These are phyloP conservation scores for Phlyctochytrium bullatum DNA, from an alignment of 192 early-diverging fungal species.

Conservation along the genomic window DNA sequence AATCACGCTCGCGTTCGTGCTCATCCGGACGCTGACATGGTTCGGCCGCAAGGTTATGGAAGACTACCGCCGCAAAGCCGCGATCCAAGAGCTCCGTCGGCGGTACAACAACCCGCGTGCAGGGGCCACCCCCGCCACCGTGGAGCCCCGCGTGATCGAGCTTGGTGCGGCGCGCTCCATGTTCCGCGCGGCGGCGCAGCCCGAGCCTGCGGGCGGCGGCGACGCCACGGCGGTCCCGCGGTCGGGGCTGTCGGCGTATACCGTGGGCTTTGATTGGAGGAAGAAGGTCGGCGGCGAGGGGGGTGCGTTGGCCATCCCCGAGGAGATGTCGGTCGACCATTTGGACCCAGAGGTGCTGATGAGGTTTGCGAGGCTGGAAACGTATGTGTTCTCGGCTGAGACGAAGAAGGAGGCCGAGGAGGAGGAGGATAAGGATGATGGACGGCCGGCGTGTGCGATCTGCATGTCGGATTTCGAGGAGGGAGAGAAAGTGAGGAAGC, in stretches of 20 bases:
- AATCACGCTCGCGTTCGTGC: not conserved
- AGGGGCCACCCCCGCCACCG: not conserved
- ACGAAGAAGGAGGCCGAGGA: not conserved
- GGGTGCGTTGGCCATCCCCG: not conserved
- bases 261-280: not conserved
- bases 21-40: not conserved
- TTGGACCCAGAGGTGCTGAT: not conserved
- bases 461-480: constrained; percentile 43
- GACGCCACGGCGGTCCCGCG: not conserved
- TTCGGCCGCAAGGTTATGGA: not conserved
- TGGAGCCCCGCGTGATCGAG: not conserved
- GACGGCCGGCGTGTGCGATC: constrained; percentile 29
- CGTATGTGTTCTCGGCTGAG: not conserved
- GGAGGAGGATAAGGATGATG: not conserved
- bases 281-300: not conserved
- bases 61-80: not conserved
- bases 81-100: not conserved
- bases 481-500: constrained; percentile 41
- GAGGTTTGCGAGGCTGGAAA: not conserved
- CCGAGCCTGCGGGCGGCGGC: not conserved
- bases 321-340: not conserved
- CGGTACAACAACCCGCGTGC: not conserved
- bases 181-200: not conserved
- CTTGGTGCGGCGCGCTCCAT: not conserved
- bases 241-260: not conserved